Base-by-base conservation (phyloP, 192 early-diverging fungal genomes). In the Coemansia sp. region DNA sequence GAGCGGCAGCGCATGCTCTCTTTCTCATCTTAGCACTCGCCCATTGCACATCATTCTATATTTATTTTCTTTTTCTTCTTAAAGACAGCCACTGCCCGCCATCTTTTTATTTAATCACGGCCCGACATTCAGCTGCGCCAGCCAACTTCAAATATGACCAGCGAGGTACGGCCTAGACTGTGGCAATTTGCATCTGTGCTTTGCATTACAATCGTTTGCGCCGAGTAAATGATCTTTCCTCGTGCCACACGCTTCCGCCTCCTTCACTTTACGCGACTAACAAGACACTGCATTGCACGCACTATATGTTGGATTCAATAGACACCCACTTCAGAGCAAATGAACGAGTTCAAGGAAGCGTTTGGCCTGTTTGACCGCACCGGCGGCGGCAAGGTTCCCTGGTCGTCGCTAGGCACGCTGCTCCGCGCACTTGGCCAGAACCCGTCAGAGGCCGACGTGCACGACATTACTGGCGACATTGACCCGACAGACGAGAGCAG, bases 311-410 rank as follows among this genome's bases (percentile, higher is more conserved):
- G 51, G 23, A 38, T 30, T 15, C 23, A 34, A 17, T 58, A 53
- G 45, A 71, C 51, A 8, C 62, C 68, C 33, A 63, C 63, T n/a
- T 27, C 46, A 14, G 67, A 77, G 59, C 74, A 77, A 56, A 58
- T 77, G 37, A 65, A 50, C 49, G 88, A 88, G 53, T 91, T 83
- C 79, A 84, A 85, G 75, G 86, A 89, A 62, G 86, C 84, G 14
- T 91, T 91, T 63, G 84, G 83, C 34, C 78, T 91, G 31, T 91
- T 85, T 61, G 89, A 91, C 70, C 84, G 86, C 49, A 85, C 83
- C 51, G 88, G 88, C 37, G 81, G 81, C 25, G 83, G 86, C 39
- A 83, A 80, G 27, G 80, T 91, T 29, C 83, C 82, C 13, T 60
- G 73, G 36, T 75, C 77, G 14, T 82, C 81, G 15, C 72, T 91